phyloP scores from a whole-genome alignment of 176 grass and related monocot species.

The Saccharum spontaneum region DNA sequence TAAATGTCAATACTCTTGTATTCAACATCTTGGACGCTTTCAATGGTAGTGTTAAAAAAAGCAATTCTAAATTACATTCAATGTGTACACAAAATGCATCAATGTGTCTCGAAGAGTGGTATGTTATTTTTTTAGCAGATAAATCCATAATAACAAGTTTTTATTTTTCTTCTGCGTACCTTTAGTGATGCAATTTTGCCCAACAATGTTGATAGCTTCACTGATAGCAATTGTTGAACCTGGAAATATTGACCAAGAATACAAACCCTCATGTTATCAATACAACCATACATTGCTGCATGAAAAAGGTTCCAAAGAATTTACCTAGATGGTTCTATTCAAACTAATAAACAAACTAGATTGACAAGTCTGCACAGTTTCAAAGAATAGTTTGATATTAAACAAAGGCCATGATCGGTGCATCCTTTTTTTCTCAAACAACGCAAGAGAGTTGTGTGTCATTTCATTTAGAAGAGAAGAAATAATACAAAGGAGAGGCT shows the following conservation, averaged over 20 bases:
- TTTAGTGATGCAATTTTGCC: constrained; percentile 75
- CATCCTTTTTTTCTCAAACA: not conserved
- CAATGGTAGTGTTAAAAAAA: not conserved
- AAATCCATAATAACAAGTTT: constrained; percentile 6
- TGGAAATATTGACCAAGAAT: constrained; percentile 24
- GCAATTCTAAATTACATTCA: not conserved
- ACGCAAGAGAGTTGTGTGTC: not conserved
- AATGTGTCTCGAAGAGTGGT: constrained; percentile 21
- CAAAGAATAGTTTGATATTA: not conserved
- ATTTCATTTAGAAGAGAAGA: not conserved
- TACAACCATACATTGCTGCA: constrained; percentile 1
- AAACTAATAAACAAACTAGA: constrained; percentile 11
- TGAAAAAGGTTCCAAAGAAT: not conserved
- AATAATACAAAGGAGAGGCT: not conserved
- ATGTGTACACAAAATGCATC: constrained; percentile 8
- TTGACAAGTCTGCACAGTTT: not conserved
- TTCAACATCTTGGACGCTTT: not conserved
- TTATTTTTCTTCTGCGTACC: constrained; percentile 51
- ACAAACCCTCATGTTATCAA: not conserved
- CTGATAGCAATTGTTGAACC: constrained; percentile 69
- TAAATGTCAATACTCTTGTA: not conserved
- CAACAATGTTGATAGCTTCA: constrained; percentile 87
- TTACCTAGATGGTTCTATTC: constrained; percentile 19
- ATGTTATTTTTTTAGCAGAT: constrained; percentile 23
- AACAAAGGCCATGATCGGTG: not conserved